A percentile compares a stretch with the other conserved stretches of the same genome.
These are phyloP conservation scores for Metschnikowia noctiluminum DNA, from an alignment of 805 yeast species.

Conservation along the genomic window DNA sequence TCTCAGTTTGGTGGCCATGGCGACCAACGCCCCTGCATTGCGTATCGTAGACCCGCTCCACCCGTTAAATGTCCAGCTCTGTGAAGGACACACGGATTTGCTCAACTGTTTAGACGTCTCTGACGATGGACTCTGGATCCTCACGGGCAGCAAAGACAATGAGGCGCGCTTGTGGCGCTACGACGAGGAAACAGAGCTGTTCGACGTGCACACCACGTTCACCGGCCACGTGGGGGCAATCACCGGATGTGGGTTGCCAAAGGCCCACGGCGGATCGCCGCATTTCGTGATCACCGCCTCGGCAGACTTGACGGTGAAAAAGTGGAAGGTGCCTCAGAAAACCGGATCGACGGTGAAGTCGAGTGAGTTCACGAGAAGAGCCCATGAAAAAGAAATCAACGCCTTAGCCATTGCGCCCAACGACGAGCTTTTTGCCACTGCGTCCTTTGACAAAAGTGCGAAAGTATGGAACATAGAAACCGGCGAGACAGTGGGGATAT, in stretches of 20 bases:
- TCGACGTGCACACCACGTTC: constrained; percentile 56
- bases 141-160: constrained; percentile 87
- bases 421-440: constrained; percentile 85
- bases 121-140: constrained; percentile 82
- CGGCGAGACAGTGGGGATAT: constrained; percentile 85
- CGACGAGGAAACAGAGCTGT: constrained; percentile 38
- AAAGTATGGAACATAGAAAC: constrained; percentile 82
- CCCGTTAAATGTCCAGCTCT: constrained; percentile 59
- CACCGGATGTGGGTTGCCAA: constrained; percentile 75
- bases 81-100: constrained; percentile 83
- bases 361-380: constrained; percentile 88
- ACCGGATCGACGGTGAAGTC: constrained; percentile 40
- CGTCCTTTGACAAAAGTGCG: constrained; percentile 88
- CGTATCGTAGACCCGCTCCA: constrained; percentile 65
- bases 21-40: constrained; percentile 89
- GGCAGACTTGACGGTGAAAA: constrained; percentile 78
- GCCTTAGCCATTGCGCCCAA: constrained; percentile 87
- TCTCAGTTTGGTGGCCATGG: constrained; percentile 63
- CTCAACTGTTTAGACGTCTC: constrained; percentile 78
- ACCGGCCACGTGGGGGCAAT: constrained; percentile 87
- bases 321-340: constrained; percentile 71
- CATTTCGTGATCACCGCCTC: constrained; percentile 77
- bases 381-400: constrained; percentile 96
- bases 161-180: constrained; percentile 82
- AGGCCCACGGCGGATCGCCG: constrained; percentile 47